Conservation (phyloP, 208 protist genomes). For the Leishmania gerbilli region DNA sequence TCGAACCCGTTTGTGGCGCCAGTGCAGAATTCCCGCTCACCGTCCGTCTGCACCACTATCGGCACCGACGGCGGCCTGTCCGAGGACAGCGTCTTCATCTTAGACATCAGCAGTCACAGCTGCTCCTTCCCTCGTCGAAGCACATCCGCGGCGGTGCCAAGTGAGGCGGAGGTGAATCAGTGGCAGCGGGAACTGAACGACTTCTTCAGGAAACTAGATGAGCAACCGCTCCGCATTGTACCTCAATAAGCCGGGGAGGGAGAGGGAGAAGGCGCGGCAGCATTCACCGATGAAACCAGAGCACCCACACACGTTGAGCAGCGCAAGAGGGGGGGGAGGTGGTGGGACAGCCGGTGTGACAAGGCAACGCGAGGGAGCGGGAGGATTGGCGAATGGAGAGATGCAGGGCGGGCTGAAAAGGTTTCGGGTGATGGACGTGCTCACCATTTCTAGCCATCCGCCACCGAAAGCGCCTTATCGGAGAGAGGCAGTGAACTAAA, state of each 20-base stretch:
- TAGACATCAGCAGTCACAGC: slow-evolving; percentile 34
- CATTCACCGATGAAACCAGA: background rate
- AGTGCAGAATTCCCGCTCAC: slow-evolving; percentile 31
- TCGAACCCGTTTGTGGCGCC: slow-evolving; percentile 35
- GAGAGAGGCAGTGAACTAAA: too few species aligned
- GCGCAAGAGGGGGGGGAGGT: background rate
- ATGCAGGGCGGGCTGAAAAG: background rate
- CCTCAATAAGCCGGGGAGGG: slow-evolving; percentile 1
- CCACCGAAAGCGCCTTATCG: background rate
- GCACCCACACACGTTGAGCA: background rate
- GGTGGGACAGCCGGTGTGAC: background rate
- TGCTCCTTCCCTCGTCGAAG: slow-evolving; percentile 13
- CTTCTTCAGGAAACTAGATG: slow-evolving; percentile 48
- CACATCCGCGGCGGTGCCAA: slow-evolving; percentile 12
- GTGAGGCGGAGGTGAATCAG: slow-evolving; percentile 35
- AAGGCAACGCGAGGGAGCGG: background rate
- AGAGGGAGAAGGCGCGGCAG: background rate
- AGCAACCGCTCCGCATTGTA: slow-evolving; percentile 36
- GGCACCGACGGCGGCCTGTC: slow-evolving; percentile 43
- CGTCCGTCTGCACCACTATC: slow-evolving; percentile 38
- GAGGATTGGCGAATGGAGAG: background rate
- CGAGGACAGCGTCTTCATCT: slow-evolving; percentile 44
- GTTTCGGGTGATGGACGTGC: background rate
- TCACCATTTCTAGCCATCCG: background rate
- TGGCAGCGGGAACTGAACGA: slow-evolving; percentile 50